These are phyloP conservation scores for Trifolium subterraneum DNA, from an alignment of 306 rosid species.

Conservation along the genomic window DNA sequence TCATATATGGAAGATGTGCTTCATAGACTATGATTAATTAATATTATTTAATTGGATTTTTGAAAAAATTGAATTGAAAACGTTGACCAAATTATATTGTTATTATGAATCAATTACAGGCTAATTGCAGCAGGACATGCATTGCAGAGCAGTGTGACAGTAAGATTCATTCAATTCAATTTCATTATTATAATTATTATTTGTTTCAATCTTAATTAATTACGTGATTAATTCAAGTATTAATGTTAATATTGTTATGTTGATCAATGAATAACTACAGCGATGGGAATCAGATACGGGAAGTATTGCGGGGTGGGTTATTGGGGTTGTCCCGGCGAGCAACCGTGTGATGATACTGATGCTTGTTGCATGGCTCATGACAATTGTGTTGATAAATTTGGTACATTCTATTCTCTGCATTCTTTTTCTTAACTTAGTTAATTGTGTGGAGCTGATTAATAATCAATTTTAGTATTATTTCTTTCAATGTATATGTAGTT, in stretches of 20 bases:
- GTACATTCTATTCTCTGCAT: conserved; percentile 40
- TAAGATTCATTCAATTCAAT: conserved; percentile 42
- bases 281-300: conserved; percentile 68
- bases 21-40: too few relatives aligned
- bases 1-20: too few relatives aligned
- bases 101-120: conserved; percentile 41
- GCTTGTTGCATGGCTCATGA: conserved; percentile 92
- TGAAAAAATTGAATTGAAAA: background rate
- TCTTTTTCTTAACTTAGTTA: background rate
- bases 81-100: background rate
- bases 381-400: conserved; percentile 66
- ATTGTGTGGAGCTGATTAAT: background rate
- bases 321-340: conserved; percentile 80
- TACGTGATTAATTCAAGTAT: background rate
- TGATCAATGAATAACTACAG: background rate
- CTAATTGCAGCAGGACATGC: conserved; percentile 69
- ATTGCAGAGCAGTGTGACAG: conserved; percentile 65
- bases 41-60: background rate
- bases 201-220: background rate
- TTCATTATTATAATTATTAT: background rate
- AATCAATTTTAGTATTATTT: background rate
- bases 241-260: background rate
- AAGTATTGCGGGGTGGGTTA: conserved; percentile 90
- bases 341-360: conserved; percentile 90
- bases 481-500: background rate